These are phyloP conservation scores for Aspergillus udagawae DNA, from an alignment of 2,329 filamentous ascomycete species.

Conservation along the genomic window DNA sequence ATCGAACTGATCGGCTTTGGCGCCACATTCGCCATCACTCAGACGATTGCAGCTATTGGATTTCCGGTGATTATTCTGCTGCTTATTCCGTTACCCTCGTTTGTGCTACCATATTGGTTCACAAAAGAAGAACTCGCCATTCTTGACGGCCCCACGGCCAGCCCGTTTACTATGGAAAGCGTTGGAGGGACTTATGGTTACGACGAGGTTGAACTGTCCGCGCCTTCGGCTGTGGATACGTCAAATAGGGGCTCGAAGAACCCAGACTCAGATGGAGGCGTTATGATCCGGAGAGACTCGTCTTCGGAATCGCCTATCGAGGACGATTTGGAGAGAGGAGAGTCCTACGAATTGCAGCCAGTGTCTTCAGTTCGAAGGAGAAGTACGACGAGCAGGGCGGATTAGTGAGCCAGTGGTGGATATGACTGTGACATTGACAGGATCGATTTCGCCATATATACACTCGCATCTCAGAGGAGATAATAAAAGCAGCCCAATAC, in stretches of 20 bases:
- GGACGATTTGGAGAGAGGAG: slow-evolving; percentile 40
- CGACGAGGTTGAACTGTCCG: slow-evolving; percentile 4
- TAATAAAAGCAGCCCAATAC: neutral
- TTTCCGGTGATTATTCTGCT: slow-evolving; percentile 72
- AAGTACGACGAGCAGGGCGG: slow-evolving; percentile 23
- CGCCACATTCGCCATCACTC: slow-evolving; percentile 76
- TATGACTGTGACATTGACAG: neutral
- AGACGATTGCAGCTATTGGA: slow-evolving; percentile 77
- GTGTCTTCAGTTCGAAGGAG: slow-evolving; percentile 25
- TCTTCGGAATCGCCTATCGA: slow-evolving; percentile 30
- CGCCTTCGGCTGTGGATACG: neutral
- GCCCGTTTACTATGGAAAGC: slow-evolving; percentile 71
- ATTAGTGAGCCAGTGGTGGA: slow-evolving; percentile 1
- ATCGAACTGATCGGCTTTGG: slow-evolving; percentile 68
- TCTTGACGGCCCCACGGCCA: slow-evolving; percentile 71
- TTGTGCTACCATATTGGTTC: slow-evolving; percentile 61
- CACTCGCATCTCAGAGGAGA: neutral
- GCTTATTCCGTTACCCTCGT: slow-evolving; percentile 63
- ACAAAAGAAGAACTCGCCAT: slow-evolving; percentile 55
- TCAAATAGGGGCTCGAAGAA: neutral
- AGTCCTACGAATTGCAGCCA: slow-evolving; percentile 34
- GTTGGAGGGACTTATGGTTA: slow-evolving; percentile 60
- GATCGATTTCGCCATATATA: neutral
- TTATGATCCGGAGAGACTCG: slow-evolving; percentile 15
- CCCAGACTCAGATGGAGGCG: slow-evolving; percentile 11